These are phyloP conservation scores for Pascua sp. DNA, from an alignment of 1,284 basidiomycete genomes.

Conservation along the genomic window DNA sequence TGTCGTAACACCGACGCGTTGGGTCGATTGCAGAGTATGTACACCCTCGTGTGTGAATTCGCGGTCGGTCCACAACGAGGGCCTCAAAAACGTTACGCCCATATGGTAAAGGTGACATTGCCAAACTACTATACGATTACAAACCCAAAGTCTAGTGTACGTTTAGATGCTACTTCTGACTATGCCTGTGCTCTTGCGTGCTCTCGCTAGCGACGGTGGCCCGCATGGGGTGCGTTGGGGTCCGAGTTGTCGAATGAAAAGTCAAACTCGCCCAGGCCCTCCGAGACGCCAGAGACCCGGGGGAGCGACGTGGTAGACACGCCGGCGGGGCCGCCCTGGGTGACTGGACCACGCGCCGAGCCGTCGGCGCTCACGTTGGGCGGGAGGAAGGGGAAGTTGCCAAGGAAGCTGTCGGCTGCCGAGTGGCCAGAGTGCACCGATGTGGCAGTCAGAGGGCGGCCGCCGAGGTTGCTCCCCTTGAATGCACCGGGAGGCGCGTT, in stretches of 20 bases:
- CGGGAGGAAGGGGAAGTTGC: conserved; percentile 43
- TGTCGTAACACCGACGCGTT: no score
- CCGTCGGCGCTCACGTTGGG: conserved; percentile 30
- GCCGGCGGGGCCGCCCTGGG: not conserved
- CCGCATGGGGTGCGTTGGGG: no score
- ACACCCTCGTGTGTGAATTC: no score
- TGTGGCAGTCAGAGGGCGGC: conserved; percentile 15
- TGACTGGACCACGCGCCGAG: not conserved
- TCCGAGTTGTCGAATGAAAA: conserved; percentile 28
- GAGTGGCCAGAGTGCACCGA: conserved; percentile 27
- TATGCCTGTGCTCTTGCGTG: no score
- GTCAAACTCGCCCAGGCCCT: conserved; percentile 42
- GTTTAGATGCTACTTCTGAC: no score
- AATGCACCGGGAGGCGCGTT: conserved; percentile 1
- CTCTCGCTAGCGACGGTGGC: no score
- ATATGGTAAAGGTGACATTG: no score
- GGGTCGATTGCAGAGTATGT: no score
- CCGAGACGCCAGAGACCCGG: not conserved
- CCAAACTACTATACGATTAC: no score
- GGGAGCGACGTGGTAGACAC: not conserved
- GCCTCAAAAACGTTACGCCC: no score
- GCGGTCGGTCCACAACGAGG: no score
- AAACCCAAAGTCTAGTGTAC: no score
- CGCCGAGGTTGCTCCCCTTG: not conserved
- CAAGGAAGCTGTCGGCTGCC: conserved; percentile 43